Percentiles rank a stretch among this genome's conserved stretches.
phyloP scores from a whole-genome alignment of 345 rosid genomes.

The Trapa incisa region DNA sequence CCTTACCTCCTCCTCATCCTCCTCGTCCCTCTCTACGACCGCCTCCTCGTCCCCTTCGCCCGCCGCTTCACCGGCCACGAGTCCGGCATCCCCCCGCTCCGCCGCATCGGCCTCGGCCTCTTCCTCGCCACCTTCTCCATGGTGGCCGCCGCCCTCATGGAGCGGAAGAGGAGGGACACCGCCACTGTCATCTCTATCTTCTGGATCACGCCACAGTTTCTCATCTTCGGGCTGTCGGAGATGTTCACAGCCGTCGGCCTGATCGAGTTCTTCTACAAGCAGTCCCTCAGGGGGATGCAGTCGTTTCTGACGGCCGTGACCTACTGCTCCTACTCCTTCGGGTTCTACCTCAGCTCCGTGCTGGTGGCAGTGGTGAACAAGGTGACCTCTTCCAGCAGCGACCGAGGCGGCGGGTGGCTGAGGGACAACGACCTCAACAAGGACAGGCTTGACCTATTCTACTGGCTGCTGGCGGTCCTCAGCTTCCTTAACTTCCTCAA shows the following conservation, averaged over 20 bases:
- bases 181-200: slow-evolving; percentile 52
- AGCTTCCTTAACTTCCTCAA: slow-evolving; percentile 72
- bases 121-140: slow-evolving; percentile 76
- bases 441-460: slow-evolving; percentile 87
- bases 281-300: slow-evolving; percentile 74
- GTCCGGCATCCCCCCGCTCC: slow-evolving; percentile 72
- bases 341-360: slow-evolving; percentile 78
- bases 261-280: slow-evolving; percentile 93
- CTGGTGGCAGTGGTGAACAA: slow-evolving; percentile 79
- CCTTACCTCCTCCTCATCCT: slow-evolving; percentile 77
- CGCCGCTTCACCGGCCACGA: slow-evolving; percentile 52
- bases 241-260: slow-evolving; percentile 96
- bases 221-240: slow-evolving; percentile 83
- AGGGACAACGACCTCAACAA: slow-evolving; percentile 67
- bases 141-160: slow-evolving; percentile 81
- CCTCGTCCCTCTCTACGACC: slow-evolving; percentile 67
- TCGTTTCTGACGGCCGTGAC: slow-evolving; percentile 72
- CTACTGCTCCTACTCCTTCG: slow-evolving; percentile 87
- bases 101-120: slow-evolving; percentile 69
- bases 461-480: slow-evolving; percentile 76
- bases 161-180: slow-evolving; percentile 62
- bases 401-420: slow-evolving; percentile 50
- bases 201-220: slow-evolving; percentile 89
- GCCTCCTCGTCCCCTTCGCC: slow-evolving; percentile 60
- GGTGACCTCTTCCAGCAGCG: slow-evolving; percentile 32